Base-by-base conservation (phyloP, 2,329 filamentous ascomycete species). In the Xylariaceae sp. region DNA sequence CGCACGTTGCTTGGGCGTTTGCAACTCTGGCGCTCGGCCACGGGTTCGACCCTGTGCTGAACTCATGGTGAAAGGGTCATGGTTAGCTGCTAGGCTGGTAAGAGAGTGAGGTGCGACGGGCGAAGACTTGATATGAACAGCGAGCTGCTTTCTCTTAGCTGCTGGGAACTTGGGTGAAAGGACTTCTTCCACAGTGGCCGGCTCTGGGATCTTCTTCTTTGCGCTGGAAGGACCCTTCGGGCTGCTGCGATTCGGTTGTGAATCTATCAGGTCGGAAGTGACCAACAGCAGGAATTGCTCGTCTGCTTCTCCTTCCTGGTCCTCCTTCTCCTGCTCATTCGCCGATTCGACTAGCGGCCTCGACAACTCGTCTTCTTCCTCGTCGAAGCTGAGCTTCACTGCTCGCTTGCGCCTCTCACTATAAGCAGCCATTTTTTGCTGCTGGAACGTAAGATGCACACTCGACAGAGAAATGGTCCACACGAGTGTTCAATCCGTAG, bases 111-210 rank as follows among this genome's bases (percentile, higher is more conserved):
- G 50, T 23, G 53, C 50, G 59, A 62, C 37, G 52, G 64, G 54
- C 34, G 65, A 64, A 15, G 68, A 66, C 44, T 58, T 65, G 30
- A 71, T 71, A 49, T 71, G 66, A 5, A 71, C 68, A 39, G 68
- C 67, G 17, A 71, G 17, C 23, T 51, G 62, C 55, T 64, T 62
- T 17, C 35, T 37, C 50, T 42, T 42, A 42, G 37, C 37, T 30
- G 23, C 23, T 42, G 51, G 56, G 44, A 30, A 65, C 34, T 58
- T 56, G 30, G 30, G 51, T 30, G 56, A 58, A 60, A 53, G 53
- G n/a, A 17, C 44, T 47, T 42, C 44, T 50, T 47, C 49, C 18
- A 55, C n/a, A 50, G 39, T 10, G 15, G 39, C 18, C 39, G 48
- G 51, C 51, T 45, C 5, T 30, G 23, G 23, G 23, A 30, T 30